These are phyloP conservation scores for Salmacisia buchloeana DNA, from an alignment of 1,284 basidiomycete genomes.

Conservation along the genomic window DNA sequence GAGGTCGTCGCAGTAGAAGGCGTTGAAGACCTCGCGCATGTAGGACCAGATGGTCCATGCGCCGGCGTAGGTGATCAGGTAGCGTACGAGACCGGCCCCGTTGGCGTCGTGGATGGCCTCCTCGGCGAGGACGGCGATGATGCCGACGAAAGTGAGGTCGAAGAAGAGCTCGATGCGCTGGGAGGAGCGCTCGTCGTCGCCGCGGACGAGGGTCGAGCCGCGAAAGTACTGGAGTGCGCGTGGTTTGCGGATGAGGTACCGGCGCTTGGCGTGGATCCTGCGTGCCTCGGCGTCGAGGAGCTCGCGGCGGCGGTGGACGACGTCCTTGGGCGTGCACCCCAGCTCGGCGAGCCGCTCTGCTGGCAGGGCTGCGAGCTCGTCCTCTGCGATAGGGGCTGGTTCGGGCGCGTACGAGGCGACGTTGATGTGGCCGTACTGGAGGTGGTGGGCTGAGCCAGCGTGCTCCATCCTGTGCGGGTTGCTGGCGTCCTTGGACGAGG, in stretches of 20 bases:
- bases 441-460: slow-evolving; percentile 22
- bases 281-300: slow-evolving; percentile 22
- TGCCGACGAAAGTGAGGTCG: slow-evolving; percentile 38
- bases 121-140: slow-evolving; percentile 35
- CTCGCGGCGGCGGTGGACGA: slow-evolving; percentile 10
- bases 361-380: slow-evolving; percentile 13
- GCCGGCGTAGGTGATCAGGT: slow-evolving; percentile 33
- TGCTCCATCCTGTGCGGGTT: slow-evolving; percentile 5
- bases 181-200: slow-evolving; percentile 28
- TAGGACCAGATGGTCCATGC: slow-evolving; percentile 39
- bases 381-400: slow-evolving; percentile 21
- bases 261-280: slow-evolving; percentile 24
- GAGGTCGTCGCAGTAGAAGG: slow-evolving; percentile 39
- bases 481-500: not conserved
- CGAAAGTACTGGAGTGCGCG: slow-evolving; percentile 41
- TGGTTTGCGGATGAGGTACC: slow-evolving; percentile 37
- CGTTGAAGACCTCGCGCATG: slow-evolving; percentile 38
- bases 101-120: slow-evolving; percentile 32
- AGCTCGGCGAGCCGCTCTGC: not conserved
- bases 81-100: slow-evolving; percentile 30
- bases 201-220: slow-evolving; percentile 27
- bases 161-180: slow-evolving; percentile 37
- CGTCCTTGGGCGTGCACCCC: not conserved
- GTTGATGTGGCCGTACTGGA: slow-evolving; percentile 31
- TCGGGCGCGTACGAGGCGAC: slow-evolving; percentile 20